Base-by-base conservation (phyloP, 1,284 basidiomycete species). In the Waitea zeae region DNA sequence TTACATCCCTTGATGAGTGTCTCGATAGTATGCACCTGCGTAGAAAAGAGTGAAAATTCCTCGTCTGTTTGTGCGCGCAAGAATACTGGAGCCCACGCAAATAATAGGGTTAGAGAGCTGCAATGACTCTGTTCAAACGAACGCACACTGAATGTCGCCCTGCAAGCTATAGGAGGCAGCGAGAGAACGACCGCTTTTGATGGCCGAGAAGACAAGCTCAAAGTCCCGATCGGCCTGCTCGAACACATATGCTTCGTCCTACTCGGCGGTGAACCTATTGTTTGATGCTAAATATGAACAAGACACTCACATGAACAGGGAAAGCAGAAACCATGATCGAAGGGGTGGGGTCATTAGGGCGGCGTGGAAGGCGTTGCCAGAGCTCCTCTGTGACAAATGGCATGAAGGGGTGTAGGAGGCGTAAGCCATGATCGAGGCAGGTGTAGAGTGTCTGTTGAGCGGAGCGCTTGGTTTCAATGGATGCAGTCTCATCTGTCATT, bases 341-440 rank as follows among this genome's bases (percentile, higher is more conserved):
- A 14, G 77, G 72, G 6, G 79, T 83, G 6, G 65, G 49, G 53
- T 97, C 90, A 35, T 77, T 77, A 0, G 79, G 73, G 37, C 92
- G 64, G 11, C 89, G 65, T 0, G 92, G 90, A 7, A 98, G 63
- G 30, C 92, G 75, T 54, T 99, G 95, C 95, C 95, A 98, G 13
- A 99, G 61, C 56, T 98, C 95, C 57, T 99, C 95, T 1, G 93
- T 97, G 30, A 99, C 89, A 54, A 82, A 98, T 1, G 95, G 95
- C 95, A 98, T 98, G 62, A 97, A 93, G 1, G 95, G 93, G 55
- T 98, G 95, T 11, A 98, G 64, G 6, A 99, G 64, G 33, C 79
- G 73, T 35, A 98, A 62, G 9, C 93, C 95, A 38, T 78, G 60
- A 47, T 99, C 95, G 28, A 98, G 65, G 52, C 88, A 92, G 11